Base-by-base conservation (phyloP, 2,329 filamentous ascomycete species). In the Aspergillus neoniger region DNA sequence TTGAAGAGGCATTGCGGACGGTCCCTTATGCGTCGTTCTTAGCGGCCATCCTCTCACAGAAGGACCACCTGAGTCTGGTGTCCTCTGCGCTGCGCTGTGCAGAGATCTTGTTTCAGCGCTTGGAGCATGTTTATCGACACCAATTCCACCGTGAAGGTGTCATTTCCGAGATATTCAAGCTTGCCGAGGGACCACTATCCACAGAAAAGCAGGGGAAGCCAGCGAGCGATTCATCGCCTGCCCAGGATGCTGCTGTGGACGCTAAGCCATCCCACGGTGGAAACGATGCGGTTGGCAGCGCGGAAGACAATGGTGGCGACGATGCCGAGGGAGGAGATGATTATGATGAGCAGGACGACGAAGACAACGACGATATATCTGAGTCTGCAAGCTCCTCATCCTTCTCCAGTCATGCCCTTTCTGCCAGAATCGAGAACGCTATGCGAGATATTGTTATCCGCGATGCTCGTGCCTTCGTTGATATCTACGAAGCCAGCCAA, bases 141-240 rank as follows among this genome's bases (percentile, higher is more conserved):
- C 96, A 99, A 69, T 94, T 99, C 68, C 96, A 99, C 72, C 91
- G 95, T 0, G 96, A 99, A 78, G 95, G 95, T 38, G 95, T 99
- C 47, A 93, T 98, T 67, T 84, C 90, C 1, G 94, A 99, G 74
- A 96, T 99, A 55, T 84, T 87, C 30, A 94, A 92, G 71, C 81
- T 99, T 32, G 89, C 92, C 0, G 83, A 83, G 58, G 71, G 70
- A 23, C 64, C 70, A 5, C 63, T 77, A 8, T 72, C 74, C 2
- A 63, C 61, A 5, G 70, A 72, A 30, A 68, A 68, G 49, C 61
- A 68, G 19, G 52, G 3, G 12, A 64, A 62, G 54, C 30, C 25
- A 1, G 21, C 59, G 0, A 47, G 52, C 2, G 68, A 70, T 25
- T 44, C 58, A 10, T 44, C 58, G 38, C 63, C 65, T 14, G 53